Percentiles rank a stretch among this genome's conserved stretches.
Evolutionary conservation across 1,284 basidiomycete species (phyloP).

Genomic region (Ganoderma lingzhi): DNA sequence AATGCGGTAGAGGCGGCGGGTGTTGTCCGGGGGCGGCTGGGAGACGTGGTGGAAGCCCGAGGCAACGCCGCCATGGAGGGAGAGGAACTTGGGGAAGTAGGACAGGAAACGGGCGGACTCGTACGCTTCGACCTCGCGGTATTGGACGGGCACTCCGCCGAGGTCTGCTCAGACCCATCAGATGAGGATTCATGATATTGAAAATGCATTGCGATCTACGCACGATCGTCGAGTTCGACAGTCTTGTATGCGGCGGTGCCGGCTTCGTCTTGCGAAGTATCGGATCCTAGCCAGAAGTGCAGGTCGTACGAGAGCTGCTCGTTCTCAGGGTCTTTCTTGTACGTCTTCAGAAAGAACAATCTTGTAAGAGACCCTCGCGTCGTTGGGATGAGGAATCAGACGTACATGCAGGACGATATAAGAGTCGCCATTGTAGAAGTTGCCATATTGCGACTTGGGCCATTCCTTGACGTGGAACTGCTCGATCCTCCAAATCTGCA

Average conservation of each 20-base stretch:
- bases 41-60: constrained; percentile 70
- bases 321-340: constrained; percentile 58
- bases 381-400: constrained; percentile 9
- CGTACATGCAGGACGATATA: constrained; percentile 69
- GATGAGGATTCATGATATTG: no score
- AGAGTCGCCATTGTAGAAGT: constrained; percentile 70
- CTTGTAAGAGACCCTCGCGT: not conserved
- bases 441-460: constrained; percentile 59
- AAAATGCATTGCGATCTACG: constrained; percentile 32
- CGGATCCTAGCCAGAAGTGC: constrained; percentile 71
- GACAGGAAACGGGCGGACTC: constrained; percentile 67
- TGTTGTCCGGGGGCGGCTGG: constrained; percentile 51
- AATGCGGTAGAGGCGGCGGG: constrained; percentile 58
- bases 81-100: constrained; percentile 63
- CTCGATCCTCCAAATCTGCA: constrained; percentile 68
- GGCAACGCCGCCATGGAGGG: constrained; percentile 61
- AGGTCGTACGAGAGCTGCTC: constrained; percentile 62
- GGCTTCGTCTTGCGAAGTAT: constrained; percentile 70
- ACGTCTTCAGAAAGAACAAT: constrained; percentile 48
- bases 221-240: constrained; percentile 73
- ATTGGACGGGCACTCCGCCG: constrained; percentile 62
- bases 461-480: constrained; percentile 62
- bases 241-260: constrained; percentile 74
- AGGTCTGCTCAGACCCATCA: constrained; percentile 48
- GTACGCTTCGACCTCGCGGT: constrained; percentile 65